Evolutionary conservation across 441 rosid species (phyloP), one percentile per base, ranked within the genome.

Genomic region (Aquilaria agallochum): DNA sequence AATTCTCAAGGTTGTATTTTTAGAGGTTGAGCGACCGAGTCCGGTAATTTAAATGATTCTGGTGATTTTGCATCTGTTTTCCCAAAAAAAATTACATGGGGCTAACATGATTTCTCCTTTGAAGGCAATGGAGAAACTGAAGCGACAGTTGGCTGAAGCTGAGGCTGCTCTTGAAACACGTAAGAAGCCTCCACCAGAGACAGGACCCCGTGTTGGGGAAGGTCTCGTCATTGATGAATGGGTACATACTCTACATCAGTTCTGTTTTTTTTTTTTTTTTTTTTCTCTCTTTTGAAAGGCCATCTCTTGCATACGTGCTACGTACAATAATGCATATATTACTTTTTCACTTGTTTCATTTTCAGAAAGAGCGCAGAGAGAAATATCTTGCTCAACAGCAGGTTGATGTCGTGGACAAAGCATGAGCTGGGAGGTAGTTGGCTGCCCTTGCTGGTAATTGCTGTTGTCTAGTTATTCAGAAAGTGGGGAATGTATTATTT

Each of bases 161-260:
- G 90, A 87, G 73, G 90, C 88, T 67, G 93, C 84, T 2, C 72
- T 79, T 30, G 90, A 87, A 78, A 74, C 68, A 42, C 83, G 88
- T 66, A 87, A 80, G 73, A 87, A 79, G 62, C 90, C 93, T 62
- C 70, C 78, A 31, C 82, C 75, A 40, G 90, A 87, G 47, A 79
- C 83, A 3, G 93, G 88, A 42, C 81, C 80, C 60, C 88, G 71
- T 1, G 75, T 82, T 40, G 90, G 86, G 44, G 88, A 87, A 56
- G 90, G 90, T 68, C 85, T 84, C 51, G 93, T 87, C 40, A 84
- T 87, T 15, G 86, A 87, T 60, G 93, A 87, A 87, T 87, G 93
- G 93, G 93, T 87, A 79, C 36, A 20, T 15, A 7, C 61, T 58
- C 4, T 32, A 52, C 6, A 50, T 32, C 7, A 51, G 10, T 45